phyloP scores from a whole-genome alignment of 352 stramenopile species.

The Thalassiosira ordinaria region DNA sequence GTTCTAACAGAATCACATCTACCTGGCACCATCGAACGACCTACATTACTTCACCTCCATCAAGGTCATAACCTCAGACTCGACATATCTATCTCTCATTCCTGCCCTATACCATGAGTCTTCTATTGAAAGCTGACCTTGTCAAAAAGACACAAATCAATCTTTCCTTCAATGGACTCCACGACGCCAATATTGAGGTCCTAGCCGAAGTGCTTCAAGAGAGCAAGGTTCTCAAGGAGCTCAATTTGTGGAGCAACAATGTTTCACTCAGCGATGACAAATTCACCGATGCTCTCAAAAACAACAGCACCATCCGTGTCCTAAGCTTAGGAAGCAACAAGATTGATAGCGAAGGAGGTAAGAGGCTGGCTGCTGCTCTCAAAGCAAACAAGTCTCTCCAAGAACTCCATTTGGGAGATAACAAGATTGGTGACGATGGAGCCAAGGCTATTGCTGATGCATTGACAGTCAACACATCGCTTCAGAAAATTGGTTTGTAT shows the following conservation, averaged over 20 bases:
- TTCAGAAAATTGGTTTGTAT: constrained; percentile 45
- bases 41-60: no score
- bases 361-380: constrained; percentile 33
- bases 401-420: constrained; percentile 41
- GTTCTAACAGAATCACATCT: no score
- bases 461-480: constrained; percentile 37
- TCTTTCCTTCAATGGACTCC: background rate
- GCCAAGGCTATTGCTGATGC: constrained; percentile 29
- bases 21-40: no score
- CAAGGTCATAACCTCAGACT: no score
- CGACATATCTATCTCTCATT: no score
- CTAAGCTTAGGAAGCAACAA: constrained; percentile 3
- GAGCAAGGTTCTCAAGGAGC: constrained; percentile 4
- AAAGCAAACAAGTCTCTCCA: constrained; percentile 36
- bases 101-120: no score
- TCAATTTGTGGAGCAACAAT: constrained; percentile 6
- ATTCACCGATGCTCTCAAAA: constrained; percentile 12
- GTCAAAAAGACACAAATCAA: background rate
- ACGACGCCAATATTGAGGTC: constrained; percentile 7
- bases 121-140: constrained; percentile 13
- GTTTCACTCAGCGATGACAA: constrained; percentile 3
- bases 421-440: constrained; percentile 50
- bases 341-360: constrained; percentile 41
- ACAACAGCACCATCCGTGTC: background rate
- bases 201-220: constrained; percentile 4